These are phyloP conservation scores for Fusarium sp. DNA, from an alignment of 2,329 filamentous ascomycete species.

Conservation along the genomic window DNA sequence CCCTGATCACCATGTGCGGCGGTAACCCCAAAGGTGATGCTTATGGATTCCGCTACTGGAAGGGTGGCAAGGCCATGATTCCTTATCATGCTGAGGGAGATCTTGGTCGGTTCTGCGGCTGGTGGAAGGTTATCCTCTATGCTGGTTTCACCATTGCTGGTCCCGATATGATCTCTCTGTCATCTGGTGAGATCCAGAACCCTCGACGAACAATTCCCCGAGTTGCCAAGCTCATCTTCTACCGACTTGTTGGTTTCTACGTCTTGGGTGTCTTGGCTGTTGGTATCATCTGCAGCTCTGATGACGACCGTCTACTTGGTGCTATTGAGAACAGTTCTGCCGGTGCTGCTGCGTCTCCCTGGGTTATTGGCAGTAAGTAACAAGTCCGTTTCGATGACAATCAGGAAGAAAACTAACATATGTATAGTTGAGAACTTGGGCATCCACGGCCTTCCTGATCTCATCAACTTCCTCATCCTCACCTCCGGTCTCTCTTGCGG, in stretches of 20 bases:
- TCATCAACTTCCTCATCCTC: constrained; percentile 74
- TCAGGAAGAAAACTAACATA: neutral
- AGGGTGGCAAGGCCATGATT: constrained; percentile 53
- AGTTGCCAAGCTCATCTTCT: constrained; percentile 81
- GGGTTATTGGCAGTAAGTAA: constrained; percentile 64
- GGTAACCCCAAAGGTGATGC: constrained; percentile 74
- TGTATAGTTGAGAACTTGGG: constrained; percentile 62
- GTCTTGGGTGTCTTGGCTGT: constrained; percentile 74
- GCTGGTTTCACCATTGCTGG: constrained; percentile 78
- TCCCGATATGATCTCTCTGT: constrained; percentile 75
- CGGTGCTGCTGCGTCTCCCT: constrained; percentile 72
- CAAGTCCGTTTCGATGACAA: fast-evolving
- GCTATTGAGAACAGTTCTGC: constrained; percentile 64
- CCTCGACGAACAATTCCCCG: constrained; percentile 75
- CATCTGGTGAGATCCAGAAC: constrained; percentile 73
- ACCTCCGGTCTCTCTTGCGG: constrained; percentile 63
- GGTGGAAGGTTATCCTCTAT: constrained; percentile 69
- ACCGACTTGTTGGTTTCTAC: constrained; percentile 79
- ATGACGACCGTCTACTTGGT: constrained; percentile 58
- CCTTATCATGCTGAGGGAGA: constrained; percentile 60
- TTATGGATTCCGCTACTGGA: constrained; percentile 75
- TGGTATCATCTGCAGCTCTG: constrained; percentile 68
- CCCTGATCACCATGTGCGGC: constrained; percentile 78
- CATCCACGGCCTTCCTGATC: constrained; percentile 65
- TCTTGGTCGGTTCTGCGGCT: constrained; percentile 74